Base-by-base conservation (phyloP, 257 asterid species). In the Vinca minor region DNA sequence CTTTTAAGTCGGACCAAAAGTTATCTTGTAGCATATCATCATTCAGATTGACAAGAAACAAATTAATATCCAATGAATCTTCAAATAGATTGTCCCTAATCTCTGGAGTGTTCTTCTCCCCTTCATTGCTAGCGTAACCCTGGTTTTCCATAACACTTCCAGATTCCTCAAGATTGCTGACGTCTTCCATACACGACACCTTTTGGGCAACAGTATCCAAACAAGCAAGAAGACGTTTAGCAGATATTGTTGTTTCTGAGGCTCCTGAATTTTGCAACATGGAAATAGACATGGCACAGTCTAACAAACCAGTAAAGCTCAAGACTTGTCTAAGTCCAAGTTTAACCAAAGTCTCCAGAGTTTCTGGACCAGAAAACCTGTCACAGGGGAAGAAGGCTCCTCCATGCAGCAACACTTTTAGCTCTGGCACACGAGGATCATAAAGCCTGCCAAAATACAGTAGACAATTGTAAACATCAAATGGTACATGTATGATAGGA, bases 281-380 rank as follows among this genome's bases (percentile, higher is more conserved):
- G 34, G 94, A 85, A 69, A 91, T 85, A 26, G 98, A 86, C 78
- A 73, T 86, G 58, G 98, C 96, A 79, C 87, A 86, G 78, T 91
- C 98, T 8, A 86, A 87, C 82, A 91, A 77, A 63, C 96, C 94
- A 68, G 79, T 63, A 76, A 71, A 62, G 65, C 85, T 80, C 76
- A 91, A 81, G 35, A 85, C 73, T 71, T 88, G 87, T 81, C 78
- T 80, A 56, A 91, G 94, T 57, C 96, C 96, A 72, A 91, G 88
- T 53, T 73, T 72, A 65, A 84, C 88, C 71, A 91, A 70, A 63
- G 78, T 82, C 57, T 88, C 96, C 72, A 91, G 81, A 60, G 76
- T 77, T 75, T 70, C 86, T 39, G 94, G 86, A 68, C 75, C 80
- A 63, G 90, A 84, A 72, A 88, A 91, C 73, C 75, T 64, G 69